Conservation (phyloP, 768 basidiomycete genomes). For the Leucosporidium yakuticum region DNA sequence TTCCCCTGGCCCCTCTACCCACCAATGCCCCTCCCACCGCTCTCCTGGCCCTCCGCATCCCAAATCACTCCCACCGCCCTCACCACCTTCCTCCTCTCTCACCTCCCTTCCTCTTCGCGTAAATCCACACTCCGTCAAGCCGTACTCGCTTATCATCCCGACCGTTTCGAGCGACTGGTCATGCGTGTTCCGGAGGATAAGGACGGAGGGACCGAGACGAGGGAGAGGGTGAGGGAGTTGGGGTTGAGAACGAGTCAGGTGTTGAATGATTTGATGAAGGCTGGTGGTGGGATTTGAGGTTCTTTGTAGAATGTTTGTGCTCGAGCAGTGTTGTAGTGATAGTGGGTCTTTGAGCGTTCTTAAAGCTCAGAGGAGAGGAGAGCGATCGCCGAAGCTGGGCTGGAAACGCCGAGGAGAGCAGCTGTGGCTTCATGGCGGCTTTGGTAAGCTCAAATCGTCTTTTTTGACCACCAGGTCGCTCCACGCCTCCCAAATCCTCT, state of each 20-base stretch:
- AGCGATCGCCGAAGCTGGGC: too few relatives aligned
- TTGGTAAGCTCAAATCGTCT: too few relatives aligned
- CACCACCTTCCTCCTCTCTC: conserved; percentile 24
- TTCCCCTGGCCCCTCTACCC: conserved; percentile 37
- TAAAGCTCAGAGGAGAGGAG: too few relatives aligned
- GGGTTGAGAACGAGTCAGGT: conserved; percentile 28
- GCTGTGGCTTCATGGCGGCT: too few relatives aligned
- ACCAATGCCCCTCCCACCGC: conserved; percentile 22
- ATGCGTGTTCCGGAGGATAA: conserved; percentile 25
- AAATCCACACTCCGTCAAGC: conserved; percentile 33
- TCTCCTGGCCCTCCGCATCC: conserved; percentile 23
- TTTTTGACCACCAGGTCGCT: too few relatives aligned
- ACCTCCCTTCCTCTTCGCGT: conserved; percentile 11
- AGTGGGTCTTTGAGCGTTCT: neutral
- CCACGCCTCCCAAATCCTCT: too few relatives aligned
- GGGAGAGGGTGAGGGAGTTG: conserved; percentile 31
- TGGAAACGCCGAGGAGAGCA: too few relatives aligned
- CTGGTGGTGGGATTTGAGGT: neutral
- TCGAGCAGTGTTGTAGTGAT: conserved; percentile 1
- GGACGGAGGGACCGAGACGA: conserved; percentile 13
- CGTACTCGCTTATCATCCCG: conserved; percentile 38
- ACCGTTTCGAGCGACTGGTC: conserved; percentile 36
- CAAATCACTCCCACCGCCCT: conserved; percentile 17
- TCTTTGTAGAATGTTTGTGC: neutral
- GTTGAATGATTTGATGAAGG: conserved; percentile 28